A percentile compares a stretch with the other conserved stretches of the same genome.
Conservation (phyloP, 768 basidiomycete genomes). For the Myochromella boudieri region DNA sequence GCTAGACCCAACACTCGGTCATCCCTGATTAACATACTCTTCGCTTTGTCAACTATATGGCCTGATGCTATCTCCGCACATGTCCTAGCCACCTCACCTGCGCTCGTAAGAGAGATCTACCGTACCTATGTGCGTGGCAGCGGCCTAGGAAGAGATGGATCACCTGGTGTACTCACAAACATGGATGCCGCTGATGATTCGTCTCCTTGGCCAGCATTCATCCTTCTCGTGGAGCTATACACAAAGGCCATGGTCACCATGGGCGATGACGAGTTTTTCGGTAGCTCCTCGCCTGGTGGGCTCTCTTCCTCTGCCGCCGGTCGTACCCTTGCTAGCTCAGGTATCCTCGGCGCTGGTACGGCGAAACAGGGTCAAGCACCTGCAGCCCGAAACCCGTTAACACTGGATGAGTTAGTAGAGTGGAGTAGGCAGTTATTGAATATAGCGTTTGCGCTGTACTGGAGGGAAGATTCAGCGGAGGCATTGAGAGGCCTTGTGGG, state of each 20-base stretch:
- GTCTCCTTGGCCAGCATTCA: constrained; percentile 61
- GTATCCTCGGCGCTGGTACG: background rate
- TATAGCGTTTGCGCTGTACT: constrained; percentile 74
- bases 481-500: constrained; percentile 21
- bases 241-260: constrained; percentile 84
- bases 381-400: constrained; percentile 69
- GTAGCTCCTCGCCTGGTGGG: constrained; percentile 20
- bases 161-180: too few species aligned
- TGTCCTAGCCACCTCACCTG: constrained; percentile 57
- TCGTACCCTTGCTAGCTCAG: background rate
- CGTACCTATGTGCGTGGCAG: constrained; percentile 62
- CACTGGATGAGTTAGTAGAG: constrained; percentile 74
- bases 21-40: constrained; percentile 56
- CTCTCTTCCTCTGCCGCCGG: background rate
- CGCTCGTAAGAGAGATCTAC: constrained; percentile 75
- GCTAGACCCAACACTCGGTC: constrained; percentile 36
- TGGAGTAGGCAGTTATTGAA: constrained; percentile 82
- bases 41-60: constrained; percentile 61
- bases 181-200: constrained; percentile 29
- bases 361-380: too few species aligned
- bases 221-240: constrained; percentile 82
- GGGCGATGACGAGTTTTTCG: constrained; percentile 97
- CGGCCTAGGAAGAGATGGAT: constrained; percentile 61
- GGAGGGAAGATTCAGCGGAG: constrained; percentile 42
- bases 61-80: constrained; percentile 49